Conservation (phyloP, 768 basidiomycete species). For the Leccinum imitatum region DNA sequence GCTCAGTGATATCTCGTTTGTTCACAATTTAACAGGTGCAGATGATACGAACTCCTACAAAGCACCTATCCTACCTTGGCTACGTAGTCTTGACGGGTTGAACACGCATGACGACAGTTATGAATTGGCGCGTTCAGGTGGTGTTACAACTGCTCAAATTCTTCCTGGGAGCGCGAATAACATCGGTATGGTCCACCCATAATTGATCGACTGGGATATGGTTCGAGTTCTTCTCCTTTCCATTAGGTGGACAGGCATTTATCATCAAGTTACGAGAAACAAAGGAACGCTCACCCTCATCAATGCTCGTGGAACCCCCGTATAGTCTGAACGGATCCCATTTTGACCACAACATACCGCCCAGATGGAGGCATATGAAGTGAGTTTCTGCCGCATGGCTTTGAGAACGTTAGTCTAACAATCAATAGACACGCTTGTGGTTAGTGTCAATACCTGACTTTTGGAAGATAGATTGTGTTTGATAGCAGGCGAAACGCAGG, state of each 20-base stretch:
- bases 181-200: conserved; percentile 16
- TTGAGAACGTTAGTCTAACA: not conserved
- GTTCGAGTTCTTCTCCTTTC: not conserved
- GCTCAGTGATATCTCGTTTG: not conserved
- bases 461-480: not conserved
- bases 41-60: conserved; percentile 57
- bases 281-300: conserved; percentile 43
- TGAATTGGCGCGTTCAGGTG: conserved; percentile 42
- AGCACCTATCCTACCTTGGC: conserved; percentile 65
- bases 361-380: conserved; percentile 33
- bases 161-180: conserved; percentile 44
- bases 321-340: conserved; percentile 36
- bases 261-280: conserved; percentile 51
- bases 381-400: conserved; percentile 4
- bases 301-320: conserved; percentile 51
- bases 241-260: conserved; percentile 49
- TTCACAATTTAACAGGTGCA: conserved; percentile 34
- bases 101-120: conserved; percentile 46
- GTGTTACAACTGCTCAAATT: conserved; percentile 47
- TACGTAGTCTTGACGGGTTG: conserved; percentile 45
- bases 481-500: conserved; percentile 12
- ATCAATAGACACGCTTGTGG: conserved; percentile 39
- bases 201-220: not conserved
- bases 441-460: conserved; percentile 25
- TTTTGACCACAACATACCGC: conserved; percentile 18